These are phyloP conservation scores for Trichoderma simmonsii DNA, from an alignment of 2,329 filamentous ascomycete genomes.

Conservation along the genomic window DNA sequence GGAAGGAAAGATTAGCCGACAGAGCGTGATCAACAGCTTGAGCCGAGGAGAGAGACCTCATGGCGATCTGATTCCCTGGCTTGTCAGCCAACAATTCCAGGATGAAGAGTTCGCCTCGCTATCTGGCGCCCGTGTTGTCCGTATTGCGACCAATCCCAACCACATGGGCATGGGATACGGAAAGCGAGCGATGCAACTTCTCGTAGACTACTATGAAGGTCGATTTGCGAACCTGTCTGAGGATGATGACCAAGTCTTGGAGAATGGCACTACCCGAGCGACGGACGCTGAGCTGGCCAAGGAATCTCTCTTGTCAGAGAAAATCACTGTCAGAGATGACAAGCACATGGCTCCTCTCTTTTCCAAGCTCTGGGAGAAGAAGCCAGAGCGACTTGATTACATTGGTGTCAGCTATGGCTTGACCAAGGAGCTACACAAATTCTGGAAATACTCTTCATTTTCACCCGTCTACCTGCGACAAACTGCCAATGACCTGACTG, in stretches of 20 bases:
- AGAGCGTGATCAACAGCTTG: conserved; percentile 86
- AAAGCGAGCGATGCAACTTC: conserved; percentile 78
- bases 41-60: conserved; percentile 84
- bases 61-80: conserved; percentile 94
- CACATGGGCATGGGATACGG: conserved; percentile 93
- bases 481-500: conserved; percentile 92
- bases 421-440: conserved; percentile 82
- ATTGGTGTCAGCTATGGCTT: conserved; percentile 93
- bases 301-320: conserved; percentile 75
- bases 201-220: conserved; percentile 91
- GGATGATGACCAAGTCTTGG: conserved; percentile 50
- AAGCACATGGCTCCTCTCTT: conserved; percentile 91
- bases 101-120: conserved; percentile 94
- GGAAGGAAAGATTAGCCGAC: conserved; percentile 90
- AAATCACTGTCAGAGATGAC: conserved; percentile 87
- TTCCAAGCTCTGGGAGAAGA: conserved; percentile 78
- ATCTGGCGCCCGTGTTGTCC: conserved; percentile 86
- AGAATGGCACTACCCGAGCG: conserved; percentile 69
- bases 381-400: conserved; percentile 80
- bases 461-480: conserved; percentile 90
- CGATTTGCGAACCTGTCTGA: conserved; percentile 86
- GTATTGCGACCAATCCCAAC: conserved; percentile 95
- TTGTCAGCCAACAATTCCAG: conserved; percentile 96
- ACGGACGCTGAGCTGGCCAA: conserved; percentile 79
- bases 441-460: conserved; percentile 90